Evolutionary conservation across 768 basidiomycete species (phyloP).

Genomic region (Trametopsis cervina): DNA sequence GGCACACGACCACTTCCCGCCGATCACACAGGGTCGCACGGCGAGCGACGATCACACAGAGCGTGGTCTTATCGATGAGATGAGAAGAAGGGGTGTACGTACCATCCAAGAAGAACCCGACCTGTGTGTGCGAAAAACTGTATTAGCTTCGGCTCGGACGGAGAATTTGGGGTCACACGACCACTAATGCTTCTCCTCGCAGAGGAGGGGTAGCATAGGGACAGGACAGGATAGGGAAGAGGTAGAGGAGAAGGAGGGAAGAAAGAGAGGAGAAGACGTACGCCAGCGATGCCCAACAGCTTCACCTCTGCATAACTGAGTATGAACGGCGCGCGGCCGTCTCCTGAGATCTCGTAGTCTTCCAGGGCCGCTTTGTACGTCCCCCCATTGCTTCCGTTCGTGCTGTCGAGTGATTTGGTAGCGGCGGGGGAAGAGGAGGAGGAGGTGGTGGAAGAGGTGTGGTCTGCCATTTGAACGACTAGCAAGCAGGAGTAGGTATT

Average conservation of each 20-base stretch:
- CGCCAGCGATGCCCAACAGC: slow-evolving; percentile 54
- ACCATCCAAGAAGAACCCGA: slow-evolving; percentile 72
- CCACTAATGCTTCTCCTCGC: neutral
- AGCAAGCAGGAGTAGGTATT: no score
- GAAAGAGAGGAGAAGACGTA: slow-evolving; percentile 23
- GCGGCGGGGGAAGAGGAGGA: no score
- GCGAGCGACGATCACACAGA: no score
- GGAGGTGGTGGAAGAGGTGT: no score
- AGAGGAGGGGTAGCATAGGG: no score
- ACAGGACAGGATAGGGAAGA: neutral
- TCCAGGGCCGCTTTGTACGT: slow-evolving; percentile 19
- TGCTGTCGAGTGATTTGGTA: no score
- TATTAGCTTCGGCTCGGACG: neutral
- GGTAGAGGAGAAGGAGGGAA: neutral
- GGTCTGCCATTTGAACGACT: no score
- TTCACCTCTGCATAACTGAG: slow-evolving; percentile 46
- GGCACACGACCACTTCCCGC: no score
- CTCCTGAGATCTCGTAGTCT: slow-evolving; percentile 27
- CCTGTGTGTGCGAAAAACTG: slow-evolving; percentile 26
- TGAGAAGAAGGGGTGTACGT: no score
- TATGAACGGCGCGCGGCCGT: slow-evolving; percentile 30
- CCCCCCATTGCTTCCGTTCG: no score
- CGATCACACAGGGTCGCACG: no score
- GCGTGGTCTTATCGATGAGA: no score
- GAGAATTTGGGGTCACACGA: slow-evolving; percentile 1